Percentiles rank a stretch among this genome's conserved stretches.
Conservation (phyloP, 2,329 filamentous ascomycete species). For the Lecanicillium sp. region DNA sequence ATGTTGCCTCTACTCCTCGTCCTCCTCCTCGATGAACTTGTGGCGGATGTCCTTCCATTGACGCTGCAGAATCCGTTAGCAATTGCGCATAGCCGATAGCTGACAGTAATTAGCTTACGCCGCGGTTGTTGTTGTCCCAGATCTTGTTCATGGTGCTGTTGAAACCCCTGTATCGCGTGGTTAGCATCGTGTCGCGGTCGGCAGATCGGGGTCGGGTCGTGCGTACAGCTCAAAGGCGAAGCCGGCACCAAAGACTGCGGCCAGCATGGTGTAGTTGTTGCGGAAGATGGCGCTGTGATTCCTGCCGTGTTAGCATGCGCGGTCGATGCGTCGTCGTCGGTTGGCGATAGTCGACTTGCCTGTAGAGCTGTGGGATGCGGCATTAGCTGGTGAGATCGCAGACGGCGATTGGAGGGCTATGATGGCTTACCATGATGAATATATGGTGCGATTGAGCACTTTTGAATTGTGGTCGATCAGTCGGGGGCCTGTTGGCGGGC, state of each 20-base stretch:
- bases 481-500: slow-evolving; percentile 7
- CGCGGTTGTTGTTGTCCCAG: slow-evolving; percentile 87
- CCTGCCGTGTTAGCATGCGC: slow-evolving; percentile 5
- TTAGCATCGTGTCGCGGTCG: slow-evolving; percentile 21
- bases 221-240: slow-evolving; percentile 92
- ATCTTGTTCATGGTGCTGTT: slow-evolving; percentile 74
- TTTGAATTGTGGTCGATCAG: slow-evolving; percentile 3
- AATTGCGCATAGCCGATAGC: background rate
- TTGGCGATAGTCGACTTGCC: slow-evolving; percentile 35
- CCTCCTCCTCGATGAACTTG: slow-evolving; percentile 70
- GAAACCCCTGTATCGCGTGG: slow-evolving; percentile 57
- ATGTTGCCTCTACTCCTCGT: slow-evolving; percentile 45
- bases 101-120: slow-evolving; percentile 55
- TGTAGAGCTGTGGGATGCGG: slow-evolving; percentile 44
- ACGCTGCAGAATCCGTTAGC: slow-evolving; percentile 50
- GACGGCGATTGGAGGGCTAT: slow-evolving; percentile 2
- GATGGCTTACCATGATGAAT: slow-evolving; percentile 50
- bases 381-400: slow-evolving; percentile 19
- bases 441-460: slow-evolving; percentile 9
- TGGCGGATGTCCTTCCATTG: slow-evolving; percentile 99
- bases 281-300: slow-evolving; percentile 67
- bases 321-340: slow-evolving; percentile 13
- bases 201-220: slow-evolving; percentile 14
- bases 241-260: slow-evolving; percentile 74
- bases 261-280: slow-evolving; percentile 82